Evolutionary conservation across 768 basidiomycete genomes (phyloP).

Genomic region (Rhizopogon rudus): DNA sequence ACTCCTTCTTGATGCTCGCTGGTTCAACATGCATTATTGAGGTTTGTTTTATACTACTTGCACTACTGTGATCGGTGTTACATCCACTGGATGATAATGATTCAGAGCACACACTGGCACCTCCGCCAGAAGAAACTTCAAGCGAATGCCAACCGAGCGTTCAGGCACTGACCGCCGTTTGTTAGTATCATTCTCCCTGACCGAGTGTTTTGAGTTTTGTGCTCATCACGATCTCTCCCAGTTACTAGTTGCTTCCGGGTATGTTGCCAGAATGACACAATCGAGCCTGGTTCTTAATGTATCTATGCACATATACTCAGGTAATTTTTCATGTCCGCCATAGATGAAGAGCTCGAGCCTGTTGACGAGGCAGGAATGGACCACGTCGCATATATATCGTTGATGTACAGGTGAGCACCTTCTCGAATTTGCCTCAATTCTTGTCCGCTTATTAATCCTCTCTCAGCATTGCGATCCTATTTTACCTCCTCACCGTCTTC

Average conservation of each 20-base stretch:
- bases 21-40: slow-evolving; percentile 79
- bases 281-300: neutral
- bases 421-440: neutral
- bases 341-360: slow-evolving; percentile 81
- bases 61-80: slow-evolving; percentile 14
- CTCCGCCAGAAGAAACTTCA: slow-evolving; percentile 18
- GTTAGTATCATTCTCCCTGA: slow-evolving; percentile 41
- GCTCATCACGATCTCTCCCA: slow-evolving; percentile 20
- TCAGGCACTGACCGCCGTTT: slow-evolving; percentile 86
- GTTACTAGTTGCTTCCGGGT: slow-evolving; percentile 75
- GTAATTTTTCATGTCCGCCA: slow-evolving; percentile 87
- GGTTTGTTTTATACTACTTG: slow-evolving; percentile 67
- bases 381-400: slow-evolving; percentile 84
- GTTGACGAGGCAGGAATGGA: slow-evolving; percentile 76
- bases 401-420: slow-evolving; percentile 65
- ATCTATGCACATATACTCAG: slow-evolving; percentile 29
- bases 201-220: neutral
- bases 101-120: slow-evolving; percentile 67
- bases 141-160: slow-evolving; percentile 48
- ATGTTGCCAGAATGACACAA: slow-evolving; percentile 11
- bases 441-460: neutral
- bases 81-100: slow-evolving; percentile 39
- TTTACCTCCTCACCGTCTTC: slow-evolving; percentile 69
- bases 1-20: slow-evolving; percentile 78
- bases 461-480: slow-evolving; percentile 62